phyloP scores from a whole-genome alignment of 2,329 filamentous ascomycete species.

The Whalleya microplaca region DNA sequence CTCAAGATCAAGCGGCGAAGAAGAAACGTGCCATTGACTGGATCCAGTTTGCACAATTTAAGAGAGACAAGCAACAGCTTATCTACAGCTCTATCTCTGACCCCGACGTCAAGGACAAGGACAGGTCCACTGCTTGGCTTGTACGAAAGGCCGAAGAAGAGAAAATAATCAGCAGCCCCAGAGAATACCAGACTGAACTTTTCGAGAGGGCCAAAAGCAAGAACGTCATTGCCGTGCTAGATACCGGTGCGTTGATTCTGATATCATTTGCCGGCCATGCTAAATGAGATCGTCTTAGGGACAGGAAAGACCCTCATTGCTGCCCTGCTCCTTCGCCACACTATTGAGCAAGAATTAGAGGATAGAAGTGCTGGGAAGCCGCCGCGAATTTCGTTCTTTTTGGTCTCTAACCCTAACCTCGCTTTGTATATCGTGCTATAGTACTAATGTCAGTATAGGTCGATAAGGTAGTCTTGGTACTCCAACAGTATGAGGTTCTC shows the following conservation, averaged over 20 bases:
- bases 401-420: constrained; percentile 54
- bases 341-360: constrained; percentile 77
- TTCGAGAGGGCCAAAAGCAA: constrained; percentile 83
- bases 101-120: constrained; percentile 22
- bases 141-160: constrained; percentile 43
- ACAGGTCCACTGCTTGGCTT: constrained; percentile 39
- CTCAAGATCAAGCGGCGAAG: constrained; percentile 1
- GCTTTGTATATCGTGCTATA: neutral
- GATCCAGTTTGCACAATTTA: constrained; percentile 26
- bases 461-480: constrained; percentile 86
- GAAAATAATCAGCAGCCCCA: constrained; percentile 73
- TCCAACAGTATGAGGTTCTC: constrained; percentile 85
- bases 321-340: constrained; percentile 77
- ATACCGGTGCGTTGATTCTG: constrained; percentile 66
- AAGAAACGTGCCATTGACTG: constrained; percentile 17
- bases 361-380: constrained; percentile 62
- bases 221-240: constrained; percentile 91
- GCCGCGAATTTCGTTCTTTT: constrained; percentile 78
- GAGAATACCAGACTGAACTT: constrained; percentile 90
- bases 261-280: neutral
- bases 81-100: constrained; percentile 11
- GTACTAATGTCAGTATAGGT: constrained; percentile 51
- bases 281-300: constrained; percentile 50
- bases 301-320: constrained; percentile 97
- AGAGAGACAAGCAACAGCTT: constrained; percentile 24